Evolutionary conservation across 306 rosid species (phyloP), one percentile per base, ranked within the genome.

Genomic region (Luffa acutangula): DNA sequence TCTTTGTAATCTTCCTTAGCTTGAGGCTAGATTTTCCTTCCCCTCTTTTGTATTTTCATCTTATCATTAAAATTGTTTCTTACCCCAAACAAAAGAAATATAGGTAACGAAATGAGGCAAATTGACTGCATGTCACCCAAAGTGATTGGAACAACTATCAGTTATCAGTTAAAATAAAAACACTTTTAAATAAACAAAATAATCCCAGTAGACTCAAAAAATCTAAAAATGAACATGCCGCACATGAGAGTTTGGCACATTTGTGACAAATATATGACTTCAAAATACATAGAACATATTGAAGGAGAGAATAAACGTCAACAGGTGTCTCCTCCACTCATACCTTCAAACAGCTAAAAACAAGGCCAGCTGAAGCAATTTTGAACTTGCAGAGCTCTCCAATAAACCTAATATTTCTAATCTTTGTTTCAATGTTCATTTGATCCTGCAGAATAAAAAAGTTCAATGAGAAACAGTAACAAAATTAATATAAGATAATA

Each of bases 371-470:
- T 59, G 98, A 90, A 58, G 97, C 92, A 74, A 91, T 87, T 84
- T 84, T 96, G 84, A 96, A 96, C 89, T 96, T 96, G 97, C 97
- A 96, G 49, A 93, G 99, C 84, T 96, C 99, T 77, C 99, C 99
- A 60, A 96, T 91, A 86, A 96, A 96, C 92, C 99, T 90, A 81
- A 89, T 96, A 85, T 96, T 96, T 88, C 96, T 89, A 75, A 96
- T 93, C 88, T 96, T 96, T 37, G 99, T 90, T 85, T 96, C 99
- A 76, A 96, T 96, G 88, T 96, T 96, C 97, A 96, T 96, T 88
- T 96, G 99, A 85, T 96, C 99, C 99, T 96, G 94, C 82, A 66
- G 36, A 51, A 25, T 2, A 79, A 53, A 41, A 52, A 1, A 59
- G 43, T 41, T 37, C 3, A 11, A 45, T 7, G 49, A 49, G 13